These are phyloP conservation scores for Euphorbia lathyris DNA, from an alignment of 345 rosid genomes.

Conservation along the genomic window DNA sequence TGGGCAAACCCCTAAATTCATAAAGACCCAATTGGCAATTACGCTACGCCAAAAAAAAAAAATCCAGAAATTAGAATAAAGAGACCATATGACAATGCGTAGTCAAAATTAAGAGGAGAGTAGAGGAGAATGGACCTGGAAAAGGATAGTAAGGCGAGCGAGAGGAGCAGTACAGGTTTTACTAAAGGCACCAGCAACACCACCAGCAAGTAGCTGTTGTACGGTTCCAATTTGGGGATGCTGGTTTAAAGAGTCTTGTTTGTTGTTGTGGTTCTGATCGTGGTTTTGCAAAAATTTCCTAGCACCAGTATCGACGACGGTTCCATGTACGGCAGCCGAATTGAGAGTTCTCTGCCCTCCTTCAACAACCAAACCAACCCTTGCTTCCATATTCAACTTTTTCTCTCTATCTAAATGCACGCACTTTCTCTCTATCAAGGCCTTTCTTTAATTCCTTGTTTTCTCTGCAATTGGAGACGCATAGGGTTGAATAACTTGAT, in stretches of 20 bases:
- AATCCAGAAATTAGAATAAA: not conserved
- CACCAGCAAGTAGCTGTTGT: slow-evolving; percentile 78
- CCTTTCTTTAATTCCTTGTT: not conserved
- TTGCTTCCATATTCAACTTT: slow-evolving; percentile 57
- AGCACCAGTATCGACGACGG: slow-evolving; percentile 55
- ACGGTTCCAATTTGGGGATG: slow-evolving; percentile 64
- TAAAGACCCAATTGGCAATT: not conserved
- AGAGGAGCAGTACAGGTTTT: slow-evolving; percentile 99
- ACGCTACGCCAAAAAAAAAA: not conserved
- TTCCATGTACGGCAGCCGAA: slow-evolving; percentile 50
- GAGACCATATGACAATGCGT: not conserved
- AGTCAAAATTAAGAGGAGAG: not conserved
- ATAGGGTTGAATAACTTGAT: not conserved
- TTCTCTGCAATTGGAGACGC: not conserved
- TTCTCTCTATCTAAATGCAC: not conserved
- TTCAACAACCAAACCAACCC: slow-evolving; percentile 75
- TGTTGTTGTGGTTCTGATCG: slow-evolving; percentile 14
- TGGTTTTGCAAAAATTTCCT: slow-evolving; percentile 54
- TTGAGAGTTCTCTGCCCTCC: slow-evolving; percentile 66
- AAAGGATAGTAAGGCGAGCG: slow-evolving; percentile 88
- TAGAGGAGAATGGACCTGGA: slow-evolving; percentile 56
- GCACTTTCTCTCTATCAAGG: not conserved
- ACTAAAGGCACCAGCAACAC: slow-evolving; percentile 92
- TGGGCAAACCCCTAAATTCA: not conserved
- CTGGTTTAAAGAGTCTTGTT: slow-evolving; percentile 33